Evolutionary conservation across 2,329 filamentous ascomycete species (phyloP), one percentile per base, ranked within the genome.

Genomic region (Xylariomycetidae sp.): DNA sequence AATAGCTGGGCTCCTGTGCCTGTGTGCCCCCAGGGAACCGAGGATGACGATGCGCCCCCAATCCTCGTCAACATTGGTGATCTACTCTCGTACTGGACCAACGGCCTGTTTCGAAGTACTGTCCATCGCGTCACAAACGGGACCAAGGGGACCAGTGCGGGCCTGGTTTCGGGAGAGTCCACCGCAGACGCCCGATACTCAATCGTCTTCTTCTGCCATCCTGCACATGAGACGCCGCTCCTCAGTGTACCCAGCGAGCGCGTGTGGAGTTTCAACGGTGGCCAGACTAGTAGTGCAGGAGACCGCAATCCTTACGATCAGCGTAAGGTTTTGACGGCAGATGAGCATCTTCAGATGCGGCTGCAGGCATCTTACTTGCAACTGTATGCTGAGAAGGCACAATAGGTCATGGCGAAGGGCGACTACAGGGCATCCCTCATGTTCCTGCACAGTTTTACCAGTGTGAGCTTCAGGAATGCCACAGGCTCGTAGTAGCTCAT

Each of bases 1-100:
- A 60, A 59, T 14, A 43, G 53, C 10, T 69, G 81, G 84, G 74
- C 69, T 0, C 74, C 76, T 27, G 85, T 82, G 1, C 79, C 76
- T 4, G 82, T 89, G 2, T 65, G 64, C 12, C 83, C 84, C 0
- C 64, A 70, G 0, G 71, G 72, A 1, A 79, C 76, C 4, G 74
- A 76, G 40, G 42, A 56, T 19, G 76, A 79, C 47, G 64, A 65
- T 7, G 72, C 67, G 25, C 81, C 76, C n/a, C 89, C 82, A 1
- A 86, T 88, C 69, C 58, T 95, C 69, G 58, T 96, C 79, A 64
- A 92, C 67, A 74, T 88, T 61, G 62, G 82, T 60, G 65, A 81
- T 56, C 52, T 83, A 54, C 63, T 82, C 40, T 82, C 78, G 20
- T 92, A 93, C 58, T 96, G 90, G 90, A 96, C 92, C 1, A 82